Evolutionary conservation across 768 basidiomycete species (phyloP).

Genomic region (Kwoniella botswanensis): DNA sequence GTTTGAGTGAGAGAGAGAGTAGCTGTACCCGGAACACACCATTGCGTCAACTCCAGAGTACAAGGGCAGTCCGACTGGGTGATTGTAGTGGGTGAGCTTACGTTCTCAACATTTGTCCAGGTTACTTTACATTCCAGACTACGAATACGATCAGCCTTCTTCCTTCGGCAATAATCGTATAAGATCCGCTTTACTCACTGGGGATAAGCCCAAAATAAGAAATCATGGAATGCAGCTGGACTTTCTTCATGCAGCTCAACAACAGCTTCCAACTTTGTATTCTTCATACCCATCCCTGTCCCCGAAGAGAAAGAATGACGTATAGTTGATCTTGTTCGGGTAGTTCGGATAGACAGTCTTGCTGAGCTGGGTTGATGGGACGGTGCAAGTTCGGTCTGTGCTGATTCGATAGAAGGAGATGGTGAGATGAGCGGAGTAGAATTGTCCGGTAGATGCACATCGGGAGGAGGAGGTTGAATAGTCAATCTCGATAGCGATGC

Average conservation of each 20-base stretch:
- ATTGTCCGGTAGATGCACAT: background rate
- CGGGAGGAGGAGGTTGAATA: background rate
- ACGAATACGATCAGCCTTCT: conserved; percentile 7
- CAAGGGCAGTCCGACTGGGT: background rate
- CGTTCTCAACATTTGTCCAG: conserved; percentile 91
- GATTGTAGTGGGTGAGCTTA: conserved; percentile 35
- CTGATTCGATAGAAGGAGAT: background rate
- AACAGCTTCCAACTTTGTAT: conserved; percentile 68
- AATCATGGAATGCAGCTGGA: conserved; percentile 89
- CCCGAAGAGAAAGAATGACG: conserved; percentile 40
- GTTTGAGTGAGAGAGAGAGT: conserved; percentile 87
- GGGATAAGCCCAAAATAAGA: conserved; percentile 90
- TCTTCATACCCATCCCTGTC: background rate
- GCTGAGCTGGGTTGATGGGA: background rate
- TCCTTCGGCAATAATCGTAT: no score
- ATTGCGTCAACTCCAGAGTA: background rate
- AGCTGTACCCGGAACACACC: conserved; percentile 28
- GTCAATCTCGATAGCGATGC: background rate
- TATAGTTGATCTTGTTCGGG: conserved; percentile 23
- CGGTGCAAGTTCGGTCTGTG: background rate
- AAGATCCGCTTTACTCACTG: conserved; percentile 65
- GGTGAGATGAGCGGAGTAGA: background rate
- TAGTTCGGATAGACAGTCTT: background rate
- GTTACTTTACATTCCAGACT: conserved; percentile 83
- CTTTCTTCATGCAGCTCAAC: conserved; percentile 90